Percentiles rank a stretch among this genome's conserved stretches.
Conservation (phyloP, 352 stramenopile species). For the Pythium phragmitis region DNA sequence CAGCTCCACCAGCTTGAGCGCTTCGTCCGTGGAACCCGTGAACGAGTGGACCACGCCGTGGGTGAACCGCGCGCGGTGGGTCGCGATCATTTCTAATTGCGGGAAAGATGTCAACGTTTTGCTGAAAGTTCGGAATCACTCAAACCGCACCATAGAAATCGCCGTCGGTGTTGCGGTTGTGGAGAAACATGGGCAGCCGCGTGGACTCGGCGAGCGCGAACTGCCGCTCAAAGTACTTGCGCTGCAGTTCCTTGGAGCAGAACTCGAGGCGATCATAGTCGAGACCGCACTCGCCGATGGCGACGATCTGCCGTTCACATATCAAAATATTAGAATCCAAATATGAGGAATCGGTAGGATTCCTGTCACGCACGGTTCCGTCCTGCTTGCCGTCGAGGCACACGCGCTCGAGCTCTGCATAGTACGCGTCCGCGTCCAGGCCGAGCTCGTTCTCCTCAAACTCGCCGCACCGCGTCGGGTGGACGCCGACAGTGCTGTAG, state of each 20-base stretch:
- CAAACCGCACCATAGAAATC: conserved; percentile 86
- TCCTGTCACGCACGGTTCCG: conserved; percentile 29
- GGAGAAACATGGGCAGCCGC: conserved; percentile 94
- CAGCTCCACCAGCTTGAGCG: conserved; percentile 89
- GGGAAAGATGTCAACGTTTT: background rate
- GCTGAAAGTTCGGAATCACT: background rate
- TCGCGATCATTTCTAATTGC: conserved; percentile 63
- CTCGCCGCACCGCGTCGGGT: conserved; percentile 90
- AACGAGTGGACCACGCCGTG: conserved; percentile 97
- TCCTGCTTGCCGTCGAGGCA: conserved; percentile 56
- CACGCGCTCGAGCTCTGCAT: conserved; percentile 50
- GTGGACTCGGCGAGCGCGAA: conserved; percentile 86
- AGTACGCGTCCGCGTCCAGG: conserved; percentile 60
- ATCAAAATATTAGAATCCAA: background rate
- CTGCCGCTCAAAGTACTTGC: conserved; percentile 93
- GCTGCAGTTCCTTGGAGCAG: conserved; percentile 88
- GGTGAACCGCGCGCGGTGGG: conserved; percentile 64
- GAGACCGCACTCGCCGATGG: conserved; percentile 95
- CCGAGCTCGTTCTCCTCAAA: conserved; percentile 62
- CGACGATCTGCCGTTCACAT: conserved; percentile 65
- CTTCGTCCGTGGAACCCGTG: conserved; percentile 92
- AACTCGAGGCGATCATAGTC: conserved; percentile 98
- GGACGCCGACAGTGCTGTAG: conserved; percentile 67
- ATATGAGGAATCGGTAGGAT: background rate
- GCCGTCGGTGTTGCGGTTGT: conserved; percentile 93